Evolutionary conservation across 768 basidiomycete species (phyloP), one percentile per base, ranked within the genome.

Genomic region (Daedalea quercina): DNA sequence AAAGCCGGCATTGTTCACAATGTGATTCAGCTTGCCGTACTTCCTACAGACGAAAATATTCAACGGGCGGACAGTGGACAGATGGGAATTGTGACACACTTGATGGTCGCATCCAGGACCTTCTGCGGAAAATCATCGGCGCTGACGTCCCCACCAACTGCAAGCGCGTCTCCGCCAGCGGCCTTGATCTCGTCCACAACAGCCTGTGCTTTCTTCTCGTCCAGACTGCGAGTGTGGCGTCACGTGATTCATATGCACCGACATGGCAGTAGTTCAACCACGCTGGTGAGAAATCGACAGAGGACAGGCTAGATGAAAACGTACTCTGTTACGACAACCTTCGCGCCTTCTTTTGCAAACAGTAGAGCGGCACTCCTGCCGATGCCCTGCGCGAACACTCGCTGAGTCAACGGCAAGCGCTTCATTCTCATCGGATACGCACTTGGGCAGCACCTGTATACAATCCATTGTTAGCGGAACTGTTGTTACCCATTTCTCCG

Each of bases 21-120:
- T 87, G 65, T 92, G 88, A 68, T 93, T 90, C 47, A 93, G 82
- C 64, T 89, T 87, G 23, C 89, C 90, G 58, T 82, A 92, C 57
- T 84, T 82, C 54, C 85, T 90, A 62, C 26, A n/a, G 23, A 28
- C 15, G 24, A 3, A 31, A 11, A n/a, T 2, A 7, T 37, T 51
- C n/a, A 3, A 37, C 47, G 23, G 7, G 47, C 22, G 6, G 35
- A 28, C 23, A 54, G 3, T 52, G 26, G 31, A 26, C 3, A 24
- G 40, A 22, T 25, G 23, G 20, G 35, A 41, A 48, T 24, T 20
- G 13, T 37, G 17, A 34, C 85, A 61, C 60, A 90, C 88, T 79
- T 72, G 60, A 90, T 76, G 3, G 90, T 88, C 3, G 82, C 85
- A 25, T 84, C 80, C 20, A 93, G 75, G 52, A 91, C 81, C 63